These are phyloP conservation scores for Lupinus albus DNA, from an alignment of 306 rosid genomes.

Conservation along the genomic window DNA sequence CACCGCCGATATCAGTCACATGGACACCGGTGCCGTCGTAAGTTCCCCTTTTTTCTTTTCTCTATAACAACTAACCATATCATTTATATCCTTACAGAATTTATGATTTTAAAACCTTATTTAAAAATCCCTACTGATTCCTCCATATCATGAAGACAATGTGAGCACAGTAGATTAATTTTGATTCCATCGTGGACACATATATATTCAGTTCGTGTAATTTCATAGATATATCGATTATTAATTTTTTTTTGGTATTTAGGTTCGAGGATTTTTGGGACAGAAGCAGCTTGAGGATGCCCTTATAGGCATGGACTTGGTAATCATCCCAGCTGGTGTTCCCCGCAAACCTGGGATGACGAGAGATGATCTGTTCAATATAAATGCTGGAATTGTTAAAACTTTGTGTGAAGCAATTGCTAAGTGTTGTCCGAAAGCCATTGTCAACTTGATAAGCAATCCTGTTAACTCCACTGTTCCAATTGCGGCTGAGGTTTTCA, in stretches of 20 bases:
- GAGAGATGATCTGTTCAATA: slow-evolving; percentile 93
- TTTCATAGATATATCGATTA: not conserved
- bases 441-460: slow-evolving; percentile 88
- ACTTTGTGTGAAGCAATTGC: slow-evolving; percentile 81
- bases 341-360: slow-evolving; percentile 99
- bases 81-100: too few relatives aligned
- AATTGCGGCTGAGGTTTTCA: slow-evolving; percentile 93
- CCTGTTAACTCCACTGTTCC: slow-evolving; percentile 98
- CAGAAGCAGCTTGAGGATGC: slow-evolving; percentile 85
- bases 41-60: not conserved
- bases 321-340: slow-evolving; percentile 88
- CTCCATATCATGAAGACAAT: too few relatives aligned
- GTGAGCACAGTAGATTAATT: too few relatives aligned
- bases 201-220: too few relatives aligned
- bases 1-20: slow-evolving; percentile 89
- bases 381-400: slow-evolving; percentile 89
- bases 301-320: slow-evolving; percentile 82
- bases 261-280: slow-evolving; percentile 91
- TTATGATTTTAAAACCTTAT: too few relatives aligned
- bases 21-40: slow-evolving; percentile 93
- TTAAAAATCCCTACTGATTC: too few relatives aligned
- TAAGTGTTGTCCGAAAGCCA: slow-evolving; percentile 75
- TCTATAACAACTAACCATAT: too few relatives aligned
- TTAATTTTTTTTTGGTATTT: slow-evolving; percentile 30
- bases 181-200: too few relatives aligned